Conservation (phyloP, 352 stramenopile species). For the Paralagenidium karlingii region DNA sequence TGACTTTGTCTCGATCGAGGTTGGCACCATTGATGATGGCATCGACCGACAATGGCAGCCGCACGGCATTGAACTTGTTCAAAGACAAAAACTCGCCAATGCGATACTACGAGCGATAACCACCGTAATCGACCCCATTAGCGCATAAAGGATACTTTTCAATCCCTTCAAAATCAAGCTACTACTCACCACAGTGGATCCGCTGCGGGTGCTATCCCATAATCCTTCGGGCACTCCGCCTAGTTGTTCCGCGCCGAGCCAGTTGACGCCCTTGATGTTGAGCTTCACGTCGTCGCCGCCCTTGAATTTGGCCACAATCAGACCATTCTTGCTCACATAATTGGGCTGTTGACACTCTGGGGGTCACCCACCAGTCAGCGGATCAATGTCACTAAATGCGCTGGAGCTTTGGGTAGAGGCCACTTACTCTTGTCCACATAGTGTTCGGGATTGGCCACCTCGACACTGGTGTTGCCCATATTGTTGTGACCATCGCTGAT, state of each 20-base stretch:
- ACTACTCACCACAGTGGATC: slow-evolving; percentile 31
- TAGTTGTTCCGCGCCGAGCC: slow-evolving; percentile 66
- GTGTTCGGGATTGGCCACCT: slow-evolving; percentile 51
- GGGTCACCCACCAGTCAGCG: neutral
- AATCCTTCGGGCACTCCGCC: slow-evolving; percentile 61
- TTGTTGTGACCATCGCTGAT: slow-evolving; percentile 26
- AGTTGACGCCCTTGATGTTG: slow-evolving; percentile 80
- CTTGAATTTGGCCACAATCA: slow-evolving; percentile 43
- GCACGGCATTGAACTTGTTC: slow-evolving; percentile 77
- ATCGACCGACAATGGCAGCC: slow-evolving; percentile 61
- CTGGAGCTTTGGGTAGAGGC: neutral
- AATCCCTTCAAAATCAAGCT: neutral
- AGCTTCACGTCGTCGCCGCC: slow-evolving; percentile 44
- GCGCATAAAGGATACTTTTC: neutral
- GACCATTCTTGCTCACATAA: slow-evolving; percentile 66
- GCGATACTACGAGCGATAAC: slow-evolving; percentile 21
- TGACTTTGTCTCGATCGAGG: slow-evolving; percentile 48
- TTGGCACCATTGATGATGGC: slow-evolving; percentile 49
- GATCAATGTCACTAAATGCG: neutral
- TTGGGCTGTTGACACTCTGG: slow-evolving; percentile 70
- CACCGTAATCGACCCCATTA: neutral
- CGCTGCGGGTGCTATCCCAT: slow-evolving; percentile 71
- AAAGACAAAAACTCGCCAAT: slow-evolving; percentile 49
- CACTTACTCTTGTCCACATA: slow-evolving; percentile 44
- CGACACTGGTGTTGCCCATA: slow-evolving; percentile 27